Conservation (phyloP, 108 stramenopile genomes). For the Conticribra weissflogii region DNA sequence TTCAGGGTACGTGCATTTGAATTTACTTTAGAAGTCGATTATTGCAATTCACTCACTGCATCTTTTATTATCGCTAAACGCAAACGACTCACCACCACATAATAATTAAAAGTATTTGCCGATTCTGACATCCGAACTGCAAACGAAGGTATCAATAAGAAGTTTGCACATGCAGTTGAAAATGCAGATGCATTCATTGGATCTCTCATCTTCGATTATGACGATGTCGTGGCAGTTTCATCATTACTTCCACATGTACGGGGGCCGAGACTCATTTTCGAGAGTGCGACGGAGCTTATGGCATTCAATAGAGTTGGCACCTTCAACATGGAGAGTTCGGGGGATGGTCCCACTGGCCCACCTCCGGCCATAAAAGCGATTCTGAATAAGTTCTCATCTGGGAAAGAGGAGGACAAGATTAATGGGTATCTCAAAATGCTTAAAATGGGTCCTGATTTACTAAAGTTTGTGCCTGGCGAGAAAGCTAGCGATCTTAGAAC, state of each 20-base stretch:
- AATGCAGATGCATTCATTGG: constrained; percentile 80
- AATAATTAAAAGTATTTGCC: constrained; percentile 57
- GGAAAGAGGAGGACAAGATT: constrained; percentile 86
- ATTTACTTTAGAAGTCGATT: neutral
- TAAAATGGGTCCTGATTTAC: constrained; percentile 80
- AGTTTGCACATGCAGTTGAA: constrained; percentile 58
- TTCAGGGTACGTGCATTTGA: constrained; percentile 19
- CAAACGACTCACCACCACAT: constrained; percentile 16
- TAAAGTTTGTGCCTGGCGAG: constrained; percentile 86
- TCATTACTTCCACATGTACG: constrained; percentile 45
- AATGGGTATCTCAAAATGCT: constrained; percentile 82
- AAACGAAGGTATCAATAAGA: constrained; percentile 19
- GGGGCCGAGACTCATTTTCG: constrained; percentile 77
- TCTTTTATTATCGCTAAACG: no score
- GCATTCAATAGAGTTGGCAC: constrained; percentile 66
- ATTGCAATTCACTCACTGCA: neutral
- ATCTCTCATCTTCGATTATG: constrained; percentile 81
- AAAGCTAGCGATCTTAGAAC: constrained; percentile 80
- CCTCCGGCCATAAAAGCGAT: constrained; percentile 85
- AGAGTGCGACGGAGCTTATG: constrained; percentile 88
- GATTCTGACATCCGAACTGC: constrained; percentile 66
- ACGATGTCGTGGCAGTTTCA: constrained; percentile 44
- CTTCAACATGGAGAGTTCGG: constrained; percentile 64
- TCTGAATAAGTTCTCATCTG: constrained; percentile 72
- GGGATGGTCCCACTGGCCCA: constrained; percentile 62